phyloP scores from a whole-genome alignment of 257 asterid genomes.

The Solanum clarkiae region DNA sequence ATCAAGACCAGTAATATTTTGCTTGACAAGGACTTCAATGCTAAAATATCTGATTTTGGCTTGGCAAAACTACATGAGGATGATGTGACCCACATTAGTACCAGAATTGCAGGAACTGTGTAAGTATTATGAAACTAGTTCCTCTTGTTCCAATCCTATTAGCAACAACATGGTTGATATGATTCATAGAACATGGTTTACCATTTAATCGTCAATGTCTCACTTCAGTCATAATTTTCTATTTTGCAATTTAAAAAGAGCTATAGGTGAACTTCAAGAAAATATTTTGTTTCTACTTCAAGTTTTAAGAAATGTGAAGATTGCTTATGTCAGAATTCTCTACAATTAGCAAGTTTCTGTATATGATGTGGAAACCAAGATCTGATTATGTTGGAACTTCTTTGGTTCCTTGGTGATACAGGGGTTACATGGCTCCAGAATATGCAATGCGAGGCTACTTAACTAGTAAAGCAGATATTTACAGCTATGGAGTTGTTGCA shows the following conservation, averaged over 20 bases:
- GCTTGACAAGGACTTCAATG: conserved; percentile 65
- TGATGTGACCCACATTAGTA: conserved; percentile 70
- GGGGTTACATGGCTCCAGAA: conserved; percentile 98
- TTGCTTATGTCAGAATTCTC: neutral
- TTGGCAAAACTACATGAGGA: conserved; percentile 78
- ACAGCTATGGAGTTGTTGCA: conserved; percentile 95
- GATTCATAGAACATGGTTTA: neutral
- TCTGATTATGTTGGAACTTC: neutral
- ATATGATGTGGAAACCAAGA: neutral
- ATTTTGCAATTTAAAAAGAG: neutral
- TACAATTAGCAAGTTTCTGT: neutral
- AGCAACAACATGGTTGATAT: neutral
- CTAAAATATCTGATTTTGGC: conserved; percentile 91
- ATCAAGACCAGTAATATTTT: conserved; percentile 77
- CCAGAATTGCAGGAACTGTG: conserved; percentile 93
- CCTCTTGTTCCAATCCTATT: neutral
- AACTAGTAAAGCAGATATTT: conserved; percentile 81
- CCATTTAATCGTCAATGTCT: neutral
- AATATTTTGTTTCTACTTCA: neutral
- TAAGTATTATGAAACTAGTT: conserved; percentile 18
- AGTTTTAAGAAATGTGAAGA: neutral
- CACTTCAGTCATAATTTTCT: neutral
- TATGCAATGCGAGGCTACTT: conserved; percentile 85
- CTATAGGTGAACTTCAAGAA: neutral
- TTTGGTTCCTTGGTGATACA: conserved; percentile 17